Evolutionary conservation across 2,329 filamentous ascomycete species (phyloP), one percentile per base, ranked within the genome.

Genomic region (Pseudogymnoascus sp.): DNA sequence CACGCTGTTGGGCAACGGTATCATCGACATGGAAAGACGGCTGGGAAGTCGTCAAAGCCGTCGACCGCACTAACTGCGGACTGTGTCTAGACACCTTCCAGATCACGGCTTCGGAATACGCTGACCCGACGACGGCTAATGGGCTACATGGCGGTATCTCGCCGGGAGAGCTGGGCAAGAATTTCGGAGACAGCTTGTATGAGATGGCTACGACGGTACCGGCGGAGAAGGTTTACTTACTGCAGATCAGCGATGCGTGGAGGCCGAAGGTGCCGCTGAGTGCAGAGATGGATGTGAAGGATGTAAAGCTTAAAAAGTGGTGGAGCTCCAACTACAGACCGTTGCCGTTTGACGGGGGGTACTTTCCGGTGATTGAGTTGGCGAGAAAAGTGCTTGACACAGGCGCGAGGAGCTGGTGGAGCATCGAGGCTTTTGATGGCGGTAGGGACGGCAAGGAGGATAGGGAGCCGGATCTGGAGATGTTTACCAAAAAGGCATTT

Each of bases 21-120:
- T 86, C 87, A 0, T 81, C 85, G 0, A 78, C 75, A 0, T 93
- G 88, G 89, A 81, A 80, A 65, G 79, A 85, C 58, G 85, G 86
- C 0, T 92, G 87, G 86, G 75, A 82, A 1, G 85, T 92, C 10
- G 85, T 90, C 3, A 69, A 81, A 64, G 77, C 77, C 47, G 86
- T 85, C 1, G 75, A 89, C 65, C 74, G 84, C 2, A 76, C 79
- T 0, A 92, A 92, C 64, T 77, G 91, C 9, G 88, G 89, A 0
- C 75, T 92, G 0, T 92, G 88, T 66, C 79, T 93, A 1, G 88
- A 93, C 67, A 92, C 88, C 0, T 92, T 92, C 74, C 88, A 92
- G 70, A 86, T 82, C 1, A 86, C 83, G 0, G 88, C 87, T 0
- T 82, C 85, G 1, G 88, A 92, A 69, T 92, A 83, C 81, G 88